A percentile compares a stretch with the other conserved stretches of the same genome.
phyloP scores from a whole-genome alignment of 257 asterid genomes.

The Jacaranda mimosifolia region DNA sequence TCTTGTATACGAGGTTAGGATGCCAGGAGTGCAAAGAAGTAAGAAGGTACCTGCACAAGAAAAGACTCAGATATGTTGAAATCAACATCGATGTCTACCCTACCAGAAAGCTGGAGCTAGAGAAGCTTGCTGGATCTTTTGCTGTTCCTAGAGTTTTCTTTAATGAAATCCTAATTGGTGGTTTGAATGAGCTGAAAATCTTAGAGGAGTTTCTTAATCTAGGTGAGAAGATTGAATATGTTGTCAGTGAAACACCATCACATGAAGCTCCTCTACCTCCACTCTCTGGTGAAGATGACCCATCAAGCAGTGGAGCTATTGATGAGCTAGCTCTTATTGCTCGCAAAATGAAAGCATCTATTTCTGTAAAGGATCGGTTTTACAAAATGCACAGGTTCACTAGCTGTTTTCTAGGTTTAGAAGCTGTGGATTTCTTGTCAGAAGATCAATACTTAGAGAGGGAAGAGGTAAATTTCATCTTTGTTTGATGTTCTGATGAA shows the following conservation, averaged over 20 bases:
- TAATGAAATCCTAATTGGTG: conserved; percentile 84
- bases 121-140: conserved; percentile 75
- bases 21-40: conserved; percentile 70
- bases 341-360: conserved; percentile 72
- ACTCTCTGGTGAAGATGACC: conserved; percentile 93
- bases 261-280: conserved; percentile 90
- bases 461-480: conserved; percentile 69
- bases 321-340: conserved; percentile 90
- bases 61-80: conserved; percentile 80
- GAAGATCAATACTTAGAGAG: conserved; percentile 92
- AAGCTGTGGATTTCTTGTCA: conserved; percentile 87
- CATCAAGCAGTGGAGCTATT: conserved; percentile 71
- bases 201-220: conserved; percentile 83
- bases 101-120: conserved; percentile 75
- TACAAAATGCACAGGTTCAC: conserved; percentile 76
- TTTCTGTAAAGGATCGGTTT: conserved; percentile 75
- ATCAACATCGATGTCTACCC: conserved; percentile 81
- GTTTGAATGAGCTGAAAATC: conserved; percentile 64
- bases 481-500: conserved; percentile 22
- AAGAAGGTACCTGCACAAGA: conserved; percentile 63
- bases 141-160: conserved; percentile 81
- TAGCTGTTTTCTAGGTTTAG: conserved; percentile 79
- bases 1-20: conserved; percentile 78
- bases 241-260: conserved; percentile 71
- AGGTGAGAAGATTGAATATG: conserved; percentile 81